phyloP scores from a whole-genome alignment of 306 rosid genomes.

The Albizia julibrissin region DNA sequence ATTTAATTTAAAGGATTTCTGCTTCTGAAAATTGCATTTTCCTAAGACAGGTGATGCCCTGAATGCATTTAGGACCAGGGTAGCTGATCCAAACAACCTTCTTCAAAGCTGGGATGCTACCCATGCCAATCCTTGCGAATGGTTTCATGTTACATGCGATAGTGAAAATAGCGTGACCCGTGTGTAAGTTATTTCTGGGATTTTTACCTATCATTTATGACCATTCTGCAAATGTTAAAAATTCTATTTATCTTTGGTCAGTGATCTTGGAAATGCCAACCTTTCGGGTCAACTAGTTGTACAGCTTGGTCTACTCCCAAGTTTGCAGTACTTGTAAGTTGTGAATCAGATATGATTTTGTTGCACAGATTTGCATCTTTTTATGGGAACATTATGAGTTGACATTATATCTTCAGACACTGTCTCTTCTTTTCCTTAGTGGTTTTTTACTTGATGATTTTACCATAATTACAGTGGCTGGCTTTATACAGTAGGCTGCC shows the following conservation, averaged over 20 bases:
- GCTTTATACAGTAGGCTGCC: not conserved
- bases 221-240: not conserved
- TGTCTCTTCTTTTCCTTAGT: not conserved
- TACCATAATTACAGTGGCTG: not conserved
- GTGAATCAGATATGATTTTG: not conserved
- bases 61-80: slow-evolving; percentile 45
- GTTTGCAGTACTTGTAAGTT: slow-evolving; percentile 73
- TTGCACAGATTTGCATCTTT: not conserved
- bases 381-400: not conserved
- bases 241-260: slow-evolving; percentile 30
- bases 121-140: slow-evolving; percentile 72
- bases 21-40: too few relatives aligned
- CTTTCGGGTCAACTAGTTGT: slow-evolving; percentile 63
- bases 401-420: not conserved
- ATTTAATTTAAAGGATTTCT: too few relatives aligned
- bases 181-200: slow-evolving; percentile 55
- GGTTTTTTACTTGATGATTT: not conserved
- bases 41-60: slow-evolving; percentile 63
- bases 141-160: slow-evolving; percentile 71
- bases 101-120: slow-evolving; percentile 70
- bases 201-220: not conserved
- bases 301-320: slow-evolving; percentile 61
- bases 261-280: slow-evolving; percentile 78
- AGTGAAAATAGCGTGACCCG: slow-evolving; percentile 53
- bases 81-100: slow-evolving; percentile 56